Evolutionary conservation across 1,284 basidiomycete species (phyloP).

Genomic region (Cryptococcus depauperatus): DNA sequence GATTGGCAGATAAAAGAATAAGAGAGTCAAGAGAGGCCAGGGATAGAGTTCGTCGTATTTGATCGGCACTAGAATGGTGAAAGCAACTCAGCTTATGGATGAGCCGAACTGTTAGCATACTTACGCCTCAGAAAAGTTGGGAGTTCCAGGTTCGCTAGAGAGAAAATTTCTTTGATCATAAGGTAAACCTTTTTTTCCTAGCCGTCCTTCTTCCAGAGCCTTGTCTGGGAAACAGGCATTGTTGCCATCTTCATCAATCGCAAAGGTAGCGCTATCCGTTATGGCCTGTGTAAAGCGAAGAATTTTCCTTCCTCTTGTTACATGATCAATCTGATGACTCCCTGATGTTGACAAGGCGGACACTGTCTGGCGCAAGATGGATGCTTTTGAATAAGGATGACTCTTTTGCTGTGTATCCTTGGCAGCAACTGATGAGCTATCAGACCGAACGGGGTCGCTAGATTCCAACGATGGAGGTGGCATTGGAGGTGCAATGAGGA

Average conservation of each 20-base stretch:
- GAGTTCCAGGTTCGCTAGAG: slow-evolving; percentile 38
- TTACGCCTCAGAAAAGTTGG: slow-evolving; percentile 43
- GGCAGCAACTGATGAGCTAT: too few relatives aligned
- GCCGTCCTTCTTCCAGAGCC: slow-evolving; percentile 8
- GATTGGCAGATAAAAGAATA: slow-evolving; percentile 27
- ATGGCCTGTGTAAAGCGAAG: slow-evolving; percentile 23
- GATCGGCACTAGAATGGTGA: slow-evolving; percentile 33
- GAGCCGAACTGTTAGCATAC: slow-evolving; percentile 8
- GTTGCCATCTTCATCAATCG: background rate
- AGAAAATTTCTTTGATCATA: slow-evolving; percentile 29
- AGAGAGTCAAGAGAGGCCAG: slow-evolving; percentile 42
- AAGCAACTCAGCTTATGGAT: slow-evolving; percentile 1
- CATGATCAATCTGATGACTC: background rate
- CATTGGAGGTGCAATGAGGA: too few relatives aligned
- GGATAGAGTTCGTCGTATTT: slow-evolving; percentile 44
- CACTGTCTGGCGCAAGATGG: slow-evolving; percentile 12
- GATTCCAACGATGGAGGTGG: too few relatives aligned
- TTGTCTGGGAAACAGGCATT: slow-evolving; percentile 10
- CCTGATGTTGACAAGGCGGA: slow-evolving; percentile 12
- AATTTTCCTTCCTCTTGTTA: slow-evolving; percentile 11
- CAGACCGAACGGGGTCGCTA: too few relatives aligned
- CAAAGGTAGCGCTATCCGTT: background rate
- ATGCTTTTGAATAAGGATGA: background rate
- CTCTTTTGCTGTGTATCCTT: too few relatives aligned
- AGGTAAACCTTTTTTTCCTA: slow-evolving; percentile 19